A percentile compares a stretch with the other conserved stretches of the same genome.
phyloP scores from a whole-genome alignment of 257 asterid genomes.

The Solanum sitiens region DNA sequence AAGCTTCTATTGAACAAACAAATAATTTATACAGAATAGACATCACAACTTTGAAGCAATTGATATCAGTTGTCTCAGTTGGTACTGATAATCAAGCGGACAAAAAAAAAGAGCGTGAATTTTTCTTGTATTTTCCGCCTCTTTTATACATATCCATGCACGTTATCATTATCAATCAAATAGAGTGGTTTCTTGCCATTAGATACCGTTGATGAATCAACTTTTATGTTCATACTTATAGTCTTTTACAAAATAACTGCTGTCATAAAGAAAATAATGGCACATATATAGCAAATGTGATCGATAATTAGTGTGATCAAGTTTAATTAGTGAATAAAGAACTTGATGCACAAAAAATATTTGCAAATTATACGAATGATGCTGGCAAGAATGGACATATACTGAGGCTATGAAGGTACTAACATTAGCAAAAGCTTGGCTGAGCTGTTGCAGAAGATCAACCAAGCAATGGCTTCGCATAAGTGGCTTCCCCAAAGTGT shows the following conservation, averaged over 20 bases:
- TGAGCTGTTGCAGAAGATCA: slow-evolving; percentile 98
- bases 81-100: neutral
- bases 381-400: neutral
- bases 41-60: neutral
- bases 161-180: neutral
- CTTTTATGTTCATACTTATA: neutral
- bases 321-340: neutral
- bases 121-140: neutral
- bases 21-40: neutral
- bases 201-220: neutral
- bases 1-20: neutral
- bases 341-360: neutral
- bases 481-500: slow-evolving; percentile 67
- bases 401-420: slow-evolving; percentile 9
- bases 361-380: neutral
- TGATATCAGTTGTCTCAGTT: neutral
- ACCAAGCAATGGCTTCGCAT: slow-evolving; percentile 77
- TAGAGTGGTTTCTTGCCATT: neutral
- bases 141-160: neutral
- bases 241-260: neutral
- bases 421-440: slow-evolving; percentile 95
- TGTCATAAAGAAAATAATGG: neutral
- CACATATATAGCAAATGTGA: neutral
- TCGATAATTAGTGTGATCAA: neutral
- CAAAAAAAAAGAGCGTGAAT: neutral